phyloP scores from a whole-genome alignment of 129 eudicot species.

The carrot (Daucus carota) region DH1_v3.0 NC_030386.2:22493501-22494000 shows the following conservation, averaged over 20 bases:
- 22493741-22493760: background rate
- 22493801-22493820: background rate
- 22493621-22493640: background rate
- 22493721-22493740: background rate
- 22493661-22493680: background rate
- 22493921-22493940: too few species aligned
- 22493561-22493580: background rate
- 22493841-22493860: background rate
- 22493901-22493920: background rate
- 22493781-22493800: background rate
- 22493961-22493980: too few species aligned
- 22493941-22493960: too few species aligned
- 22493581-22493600: background rate
- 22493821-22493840: background rate
- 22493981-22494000: too few species aligned
- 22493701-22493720: background rate
- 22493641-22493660: background rate
- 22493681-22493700: background rate
- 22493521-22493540: background rate
- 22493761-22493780: background rate
- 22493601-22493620: background rate
- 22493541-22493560: background rate
- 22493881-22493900: background rate
- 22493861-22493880: background rate
- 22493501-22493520: background rate